Base-by-base conservation (phyloP, 2,329 filamentous ascomycete species). In the Cordyceps tenuipes region DNA sequence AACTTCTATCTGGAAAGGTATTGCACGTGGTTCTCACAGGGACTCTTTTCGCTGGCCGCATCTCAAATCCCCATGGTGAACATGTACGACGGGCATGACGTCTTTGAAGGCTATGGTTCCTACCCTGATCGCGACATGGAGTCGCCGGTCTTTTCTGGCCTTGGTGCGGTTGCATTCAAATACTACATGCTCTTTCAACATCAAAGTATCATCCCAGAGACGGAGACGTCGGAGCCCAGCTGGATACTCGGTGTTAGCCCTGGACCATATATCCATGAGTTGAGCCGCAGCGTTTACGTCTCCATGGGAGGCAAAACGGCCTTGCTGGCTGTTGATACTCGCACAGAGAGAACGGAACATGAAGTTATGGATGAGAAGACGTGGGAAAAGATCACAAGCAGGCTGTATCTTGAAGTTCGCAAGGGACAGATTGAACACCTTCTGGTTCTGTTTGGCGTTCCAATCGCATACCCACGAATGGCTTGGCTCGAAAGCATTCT, bases 111-210 rank as follows among this genome's bases (percentile, higher is more conserved):
- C 1, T 99, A 88, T 70, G 94, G 94, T 7, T 96, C 91, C 0
- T 99, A 97, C 71, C 87, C 92, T 4, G 84, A 97, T 65, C 85
- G 90, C 65, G 94, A 96, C 68, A 97, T 97, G 91, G 84, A 83
- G 64, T 90, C 90, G 3, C 88, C 90, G 0, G 90, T 97, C 0
- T 96, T 99, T 70, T 88, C 87, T 2, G 94, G 95, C 0, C 74
- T 99, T 9, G 95, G 94, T 2, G 89, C 88, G 43, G 85, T 97
- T 54, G 93, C 93, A 0, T 97, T 94, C 82, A 99, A 99, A 72
- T 99, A 97, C 74, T 99, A 99, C 69, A 88, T 99, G 86, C 82
- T 99, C 9, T 99, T 99, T 76, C 94, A 99, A 72, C 94, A 99
- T 67, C 95, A 99, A 72, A 96, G 89, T 65, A 79, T 96, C 3